Evolutionary conservation across 306 rosid genomes (phyloP), one percentile per base, ranked within the genome.

Genomic region (Bauhinia variegata): DNA sequence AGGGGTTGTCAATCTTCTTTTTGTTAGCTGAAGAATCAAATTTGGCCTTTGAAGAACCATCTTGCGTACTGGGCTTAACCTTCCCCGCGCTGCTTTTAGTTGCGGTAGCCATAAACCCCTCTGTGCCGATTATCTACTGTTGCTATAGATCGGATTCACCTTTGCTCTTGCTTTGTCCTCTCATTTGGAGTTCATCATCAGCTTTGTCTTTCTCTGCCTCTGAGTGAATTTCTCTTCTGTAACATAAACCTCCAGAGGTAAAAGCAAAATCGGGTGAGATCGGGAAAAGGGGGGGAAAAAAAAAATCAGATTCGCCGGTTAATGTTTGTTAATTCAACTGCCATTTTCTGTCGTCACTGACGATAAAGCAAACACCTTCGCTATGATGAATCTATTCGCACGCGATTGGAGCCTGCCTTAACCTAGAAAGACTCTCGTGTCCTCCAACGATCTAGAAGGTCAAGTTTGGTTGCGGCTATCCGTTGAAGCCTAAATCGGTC

Each of bases 41-140:
- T 85, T 75, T 89, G 31, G 71, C 84, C 60, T 71, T 90, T 13
- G 88, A 83, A 71, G 84, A 58, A n/a, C 79, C 87, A 81, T 81
- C 88, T 72, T 63, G 81, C 42, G 56, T 61, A 51, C 68, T 67
- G 15, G 86, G 78, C 82, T 77, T 90, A 52, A 74, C 54, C 75
- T 76, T 90, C 80, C 72, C 63, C 10, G 63, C 51, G 8, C 75
- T 70, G 60, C 62, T 59, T 76, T 76, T 85, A 49, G 64, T 61
- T 54, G 80, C 82, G 18, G 86, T 46, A 65, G 85, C 88, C 95
- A 85, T 91, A 41, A 23, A 47, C 34, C 19, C 48, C 46, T n/a
- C 54, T 54, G 28, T 53, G 18, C 19, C 11, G 68, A 76, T 33
- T 44, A 39, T 34, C 42, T 37, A 1, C 9, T 36, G 41, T 4